Conservation (phyloP, 495 filamentous ascomycete genomes). For the Chaetomium fimeti region DNA sequence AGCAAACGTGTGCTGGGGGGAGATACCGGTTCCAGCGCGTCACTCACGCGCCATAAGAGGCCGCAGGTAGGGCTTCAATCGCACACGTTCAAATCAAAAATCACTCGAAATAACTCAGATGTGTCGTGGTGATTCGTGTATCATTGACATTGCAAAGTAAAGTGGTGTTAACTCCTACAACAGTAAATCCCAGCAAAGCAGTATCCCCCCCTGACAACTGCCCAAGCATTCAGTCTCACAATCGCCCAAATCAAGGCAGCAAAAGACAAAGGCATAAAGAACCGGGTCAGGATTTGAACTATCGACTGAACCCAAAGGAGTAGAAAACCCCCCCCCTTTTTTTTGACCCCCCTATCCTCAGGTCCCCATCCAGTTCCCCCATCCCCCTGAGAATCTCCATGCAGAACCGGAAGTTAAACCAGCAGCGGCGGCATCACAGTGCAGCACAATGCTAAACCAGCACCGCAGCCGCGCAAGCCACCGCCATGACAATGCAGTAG, state of each 20-base stretch:
- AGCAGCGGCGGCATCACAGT: no score
- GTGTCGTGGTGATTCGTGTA: neutral
- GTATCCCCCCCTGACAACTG: neutral
- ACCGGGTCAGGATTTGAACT: neutral
- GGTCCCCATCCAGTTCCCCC: neutral
- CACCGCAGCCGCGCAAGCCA: neutral
- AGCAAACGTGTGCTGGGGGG: no score
- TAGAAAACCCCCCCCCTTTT: neutral
- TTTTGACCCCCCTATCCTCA: neutral
- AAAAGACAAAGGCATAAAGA: neutral
- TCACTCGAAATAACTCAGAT: neutral
- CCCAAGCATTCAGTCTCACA: neutral
- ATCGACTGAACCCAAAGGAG: neutral
- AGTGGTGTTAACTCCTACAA: neutral
- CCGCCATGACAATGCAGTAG: conserved; percentile 17
- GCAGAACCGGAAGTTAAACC: no score
- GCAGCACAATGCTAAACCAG: neutral
- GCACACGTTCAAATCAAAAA: neutral
- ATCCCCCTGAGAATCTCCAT: neutral
- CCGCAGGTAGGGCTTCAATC: no score
- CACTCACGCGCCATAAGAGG: neutral
- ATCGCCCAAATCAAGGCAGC: neutral
- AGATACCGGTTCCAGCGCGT: neutral
- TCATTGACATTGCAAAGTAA: neutral
- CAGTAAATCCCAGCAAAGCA: neutral